Percentiles rank a stretch among this genome's conserved stretches.
Conservation (phyloP, 345 rosid species). For the Viola odorata region DNA sequence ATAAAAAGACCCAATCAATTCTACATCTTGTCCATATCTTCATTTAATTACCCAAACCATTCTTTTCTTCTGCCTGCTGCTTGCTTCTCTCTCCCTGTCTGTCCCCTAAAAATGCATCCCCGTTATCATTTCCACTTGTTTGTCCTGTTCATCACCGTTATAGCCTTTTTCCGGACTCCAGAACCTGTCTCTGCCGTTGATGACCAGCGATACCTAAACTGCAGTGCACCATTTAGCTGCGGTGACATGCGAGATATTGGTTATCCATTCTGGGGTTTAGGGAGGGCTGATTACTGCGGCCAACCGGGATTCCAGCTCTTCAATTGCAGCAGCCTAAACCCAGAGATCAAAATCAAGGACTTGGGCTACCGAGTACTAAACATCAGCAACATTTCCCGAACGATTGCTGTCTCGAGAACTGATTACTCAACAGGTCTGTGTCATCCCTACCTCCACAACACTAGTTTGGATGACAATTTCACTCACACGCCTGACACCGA, state of each 20-base stretch:
- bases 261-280: constrained; percentile 35
- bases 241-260: constrained; percentile 13
- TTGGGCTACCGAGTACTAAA: constrained; percentile 23
- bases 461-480: constrained; percentile 1
- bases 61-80: too few relatives aligned
- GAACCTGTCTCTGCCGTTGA: background rate
- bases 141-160: too few relatives aligned
- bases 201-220: constrained; percentile 7
- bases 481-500: background rate
- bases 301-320: constrained; percentile 16
- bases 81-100: too few relatives aligned
- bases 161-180: too few relatives aligned
- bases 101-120: too few relatives aligned
- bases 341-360: constrained; percentile 19
- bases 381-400: background rate
- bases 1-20: too few relatives aligned
- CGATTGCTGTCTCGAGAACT: constrained; percentile 18
- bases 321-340: constrained; percentile 8
- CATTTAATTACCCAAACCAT: too few relatives aligned
- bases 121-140: too few relatives aligned
- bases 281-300: constrained; percentile 23
- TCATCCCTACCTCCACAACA: background rate
- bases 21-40: too few relatives aligned
- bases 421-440: constrained; percentile 23
- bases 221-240: constrained; percentile 20